A percentile compares a stretch with the other conserved stretches of the same genome.
Conservation (phyloP, 495 filamentous ascomycete genomes). For the Daldinia bambusicola region DNA sequence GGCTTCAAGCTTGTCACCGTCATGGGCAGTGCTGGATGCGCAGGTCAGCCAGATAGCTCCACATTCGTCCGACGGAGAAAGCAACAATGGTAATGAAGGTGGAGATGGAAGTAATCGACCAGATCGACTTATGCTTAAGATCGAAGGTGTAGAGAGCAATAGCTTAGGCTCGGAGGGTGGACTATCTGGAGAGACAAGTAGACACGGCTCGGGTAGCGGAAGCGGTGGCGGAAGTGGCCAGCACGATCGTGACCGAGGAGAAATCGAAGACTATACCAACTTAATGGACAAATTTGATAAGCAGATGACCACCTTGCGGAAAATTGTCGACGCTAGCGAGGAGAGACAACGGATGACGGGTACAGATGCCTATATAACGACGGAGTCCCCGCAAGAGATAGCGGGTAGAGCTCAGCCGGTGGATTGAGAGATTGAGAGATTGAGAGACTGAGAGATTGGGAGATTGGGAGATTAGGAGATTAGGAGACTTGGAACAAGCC, state of each 20-base stretch:
- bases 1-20: conserved; percentile 58
- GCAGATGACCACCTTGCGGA: conserved; percentile 65
- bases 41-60: conserved; percentile 50
- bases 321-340: conserved; percentile 59
- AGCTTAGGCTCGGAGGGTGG: conserved; percentile 40
- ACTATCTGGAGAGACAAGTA: conserved; percentile 40
- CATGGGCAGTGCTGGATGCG: conserved; percentile 59
- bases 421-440: conserved; percentile 27
- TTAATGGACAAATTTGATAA: conserved; percentile 76
- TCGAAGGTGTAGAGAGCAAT: conserved; percentile 66
- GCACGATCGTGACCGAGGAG: conserved; percentile 49
- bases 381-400: conserved; percentile 11
- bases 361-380: conserved; percentile 8
- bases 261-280: conserved; percentile 57
- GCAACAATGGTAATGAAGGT: conserved; percentile 42
- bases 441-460: conserved; percentile 28
- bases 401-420: conserved; percentile 2
- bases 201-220: conserved; percentile 45
- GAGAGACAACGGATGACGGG: conserved; percentile 49
- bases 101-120: conserved; percentile 40
- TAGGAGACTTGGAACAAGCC: conserved; percentile 1
- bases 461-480: conserved; percentile 27
- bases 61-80: conserved; percentile 52
- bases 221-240: conserved; percentile 49
- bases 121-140: conserved; percentile 70